These are phyloP conservation scores for Aspergillus affinis DNA, from an alignment of 495 filamentous ascomycete genomes.

Conservation along the genomic window DNA sequence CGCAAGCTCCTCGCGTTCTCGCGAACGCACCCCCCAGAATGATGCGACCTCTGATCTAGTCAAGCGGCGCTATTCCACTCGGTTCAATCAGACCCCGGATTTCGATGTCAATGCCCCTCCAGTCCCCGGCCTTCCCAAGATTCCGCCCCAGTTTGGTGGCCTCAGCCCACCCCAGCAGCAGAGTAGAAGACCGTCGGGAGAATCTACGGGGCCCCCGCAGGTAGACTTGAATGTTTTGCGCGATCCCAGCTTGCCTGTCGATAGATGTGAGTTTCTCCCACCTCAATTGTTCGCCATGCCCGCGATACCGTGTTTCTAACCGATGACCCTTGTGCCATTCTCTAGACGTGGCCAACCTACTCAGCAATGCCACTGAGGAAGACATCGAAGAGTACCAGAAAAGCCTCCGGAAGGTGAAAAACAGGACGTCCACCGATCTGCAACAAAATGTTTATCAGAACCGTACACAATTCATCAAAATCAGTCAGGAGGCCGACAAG, in stretches of 20 bases:
- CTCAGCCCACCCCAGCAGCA: slow-evolving; percentile 45
- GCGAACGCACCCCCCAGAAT: slow-evolving; percentile 33
- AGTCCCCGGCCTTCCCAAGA: slow-evolving; percentile 57
- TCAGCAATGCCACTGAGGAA: slow-evolving; percentile 90
- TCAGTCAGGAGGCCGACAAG: slow-evolving; percentile 98
- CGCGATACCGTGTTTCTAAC: neutral
- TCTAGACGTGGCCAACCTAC: slow-evolving; percentile 70
- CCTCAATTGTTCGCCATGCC: neutral
- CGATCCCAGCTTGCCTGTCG: slow-evolving; percentile 75
- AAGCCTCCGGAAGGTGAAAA: slow-evolving; percentile 73
- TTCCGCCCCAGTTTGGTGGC: slow-evolving; percentile 52
- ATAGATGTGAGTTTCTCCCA: slow-evolving; percentile 46
- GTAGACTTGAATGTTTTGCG: slow-evolving; percentile 72
- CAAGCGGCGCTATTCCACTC: slow-evolving; percentile 88
- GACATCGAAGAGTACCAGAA: slow-evolving; percentile 84
- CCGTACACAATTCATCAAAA: slow-evolving; percentile 97
- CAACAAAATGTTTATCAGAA: slow-evolving; percentile 98
- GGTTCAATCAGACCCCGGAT: slow-evolving; percentile 77
- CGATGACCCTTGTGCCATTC: slow-evolving; percentile 1
- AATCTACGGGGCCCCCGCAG: slow-evolving; percentile 41
- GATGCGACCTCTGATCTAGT: slow-evolving; percentile 84
- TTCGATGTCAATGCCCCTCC: slow-evolving; percentile 65
- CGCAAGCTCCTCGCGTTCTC: slow-evolving; percentile 25
- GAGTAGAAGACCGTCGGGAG: slow-evolving; percentile 46
- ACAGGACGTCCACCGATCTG: slow-evolving; percentile 80